Conservation (phyloP, 176 grass and related monocot species). For the Tuctoria greenei region DNA sequence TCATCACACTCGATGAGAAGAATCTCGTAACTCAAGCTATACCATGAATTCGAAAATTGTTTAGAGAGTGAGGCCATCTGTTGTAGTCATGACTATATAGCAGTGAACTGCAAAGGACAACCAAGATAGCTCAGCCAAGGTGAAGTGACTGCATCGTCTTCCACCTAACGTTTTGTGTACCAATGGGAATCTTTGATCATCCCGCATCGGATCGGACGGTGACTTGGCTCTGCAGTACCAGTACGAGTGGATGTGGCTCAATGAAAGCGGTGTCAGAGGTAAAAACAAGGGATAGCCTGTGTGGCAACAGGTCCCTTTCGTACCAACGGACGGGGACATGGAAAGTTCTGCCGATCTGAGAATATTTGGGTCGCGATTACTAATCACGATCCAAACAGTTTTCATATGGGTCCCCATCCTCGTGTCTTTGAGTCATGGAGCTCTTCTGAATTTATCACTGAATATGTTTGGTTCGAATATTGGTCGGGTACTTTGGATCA, state of each 20-base stretch:
- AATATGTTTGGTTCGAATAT: no score
- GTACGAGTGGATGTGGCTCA: neutral
- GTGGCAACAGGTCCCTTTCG: neutral
- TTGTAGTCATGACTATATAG: neutral
- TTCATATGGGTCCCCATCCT: no score
- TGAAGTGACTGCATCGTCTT: neutral
- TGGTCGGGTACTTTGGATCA: no score
- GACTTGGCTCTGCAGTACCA: neutral
- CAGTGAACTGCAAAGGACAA: neutral
- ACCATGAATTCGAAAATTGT: neutral
- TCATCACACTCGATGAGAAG: neutral
- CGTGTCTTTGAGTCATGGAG: no score
- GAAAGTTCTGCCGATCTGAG: neutral
- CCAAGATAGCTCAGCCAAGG: neutral
- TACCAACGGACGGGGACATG: neutral
- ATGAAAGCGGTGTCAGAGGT: neutral
- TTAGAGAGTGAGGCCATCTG: neutral
- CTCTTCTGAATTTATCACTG: no score
- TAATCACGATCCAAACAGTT: no score
- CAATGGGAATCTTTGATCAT: slow-evolving; percentile 22
- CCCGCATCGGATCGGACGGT: neutral
- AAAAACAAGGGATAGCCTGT: slow-evolving; percentile 1
- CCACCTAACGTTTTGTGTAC: neutral
- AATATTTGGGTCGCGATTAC: no score
- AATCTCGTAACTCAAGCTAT: neutral